phyloP scores from a whole-genome alignment of 2,329 filamentous ascomycete species.

The Pseudogymnoascus sp. region DNA sequence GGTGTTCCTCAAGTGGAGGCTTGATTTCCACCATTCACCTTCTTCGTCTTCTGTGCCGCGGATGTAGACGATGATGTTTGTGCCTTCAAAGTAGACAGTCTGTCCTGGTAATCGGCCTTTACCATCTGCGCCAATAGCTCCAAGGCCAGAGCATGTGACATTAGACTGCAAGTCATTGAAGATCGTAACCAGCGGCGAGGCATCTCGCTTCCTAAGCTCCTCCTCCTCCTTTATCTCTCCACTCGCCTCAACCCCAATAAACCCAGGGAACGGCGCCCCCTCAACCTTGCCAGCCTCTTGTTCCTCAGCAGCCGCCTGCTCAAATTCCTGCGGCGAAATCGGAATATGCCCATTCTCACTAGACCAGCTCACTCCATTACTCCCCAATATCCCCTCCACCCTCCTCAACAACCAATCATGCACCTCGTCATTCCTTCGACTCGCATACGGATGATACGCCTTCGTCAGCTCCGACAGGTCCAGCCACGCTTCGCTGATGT shows the following conservation, averaged over 20 bases:
- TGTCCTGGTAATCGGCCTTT: constrained; percentile 27
- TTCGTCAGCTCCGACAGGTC: constrained; percentile 71
- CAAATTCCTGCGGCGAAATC: background rate
- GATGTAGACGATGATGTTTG: constrained; percentile 87
- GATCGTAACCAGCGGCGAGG: constrained; percentile 47
- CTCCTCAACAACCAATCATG: constrained; percentile 67
- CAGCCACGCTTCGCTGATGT: constrained; percentile 78
- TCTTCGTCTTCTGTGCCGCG: constrained; percentile 69
- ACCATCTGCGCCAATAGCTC: constrained; percentile 29
- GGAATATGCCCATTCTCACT: constrained; percentile 28
- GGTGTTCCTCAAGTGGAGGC: constrained; percentile 35
- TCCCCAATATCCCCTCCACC: constrained; percentile 60
- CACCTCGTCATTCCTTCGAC: constrained; percentile 71
- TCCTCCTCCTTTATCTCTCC: background rate
- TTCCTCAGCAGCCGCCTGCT: background rate
- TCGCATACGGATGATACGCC: constrained; percentile 84
- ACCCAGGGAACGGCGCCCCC: background rate
- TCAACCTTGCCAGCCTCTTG: background rate
- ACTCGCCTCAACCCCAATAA: background rate
- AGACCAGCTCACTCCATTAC: constrained; percentile 47
- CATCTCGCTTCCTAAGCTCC: constrained; percentile 2
- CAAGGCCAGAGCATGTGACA: constrained; percentile 56
- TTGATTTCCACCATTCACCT: constrained; percentile 64
- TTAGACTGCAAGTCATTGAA: constrained; percentile 78
- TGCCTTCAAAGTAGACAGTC: constrained; percentile 81